A percentile compares a stretch with the other conserved stretches of the same genome.
These are phyloP conservation scores for Gynochthodes officinalis DNA, from an alignment of 257 asterid genomes.

Conservation along the genomic window DNA sequence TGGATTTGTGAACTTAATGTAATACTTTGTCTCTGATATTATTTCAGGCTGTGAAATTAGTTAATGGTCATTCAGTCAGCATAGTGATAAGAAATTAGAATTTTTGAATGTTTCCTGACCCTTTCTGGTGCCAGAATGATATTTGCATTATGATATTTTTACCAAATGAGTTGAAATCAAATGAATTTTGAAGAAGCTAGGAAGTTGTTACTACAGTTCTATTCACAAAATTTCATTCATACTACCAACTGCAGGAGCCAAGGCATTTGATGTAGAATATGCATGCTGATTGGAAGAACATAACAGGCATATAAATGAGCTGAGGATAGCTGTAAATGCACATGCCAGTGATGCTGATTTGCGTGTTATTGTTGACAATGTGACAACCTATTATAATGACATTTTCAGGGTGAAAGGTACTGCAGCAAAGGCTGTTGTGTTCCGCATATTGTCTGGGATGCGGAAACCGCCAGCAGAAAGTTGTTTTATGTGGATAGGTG, in stretches of 20 bases:
- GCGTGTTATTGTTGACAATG: slow-evolving; percentile 55
- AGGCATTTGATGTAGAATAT: slow-evolving; percentile 80
- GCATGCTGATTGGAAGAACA: slow-evolving; percentile 80
- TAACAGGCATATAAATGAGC: slow-evolving; percentile 60
- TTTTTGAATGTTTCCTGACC: neutral
- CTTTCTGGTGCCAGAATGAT: neutral
- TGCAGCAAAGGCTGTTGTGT: slow-evolving; percentile 79
- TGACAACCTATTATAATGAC: slow-evolving; percentile 55
- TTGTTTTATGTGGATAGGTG: slow-evolving; percentile 96
- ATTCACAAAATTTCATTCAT: neutral
- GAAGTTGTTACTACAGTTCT: no score
- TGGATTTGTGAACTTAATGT: neutral
- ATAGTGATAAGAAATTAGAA: neutral
- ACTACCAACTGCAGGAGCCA: slow-evolving; percentile 47
- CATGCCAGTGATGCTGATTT: slow-evolving; percentile 74
- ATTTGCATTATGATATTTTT: neutral
- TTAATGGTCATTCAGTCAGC: neutral
- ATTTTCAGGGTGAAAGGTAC: slow-evolving; percentile 73
- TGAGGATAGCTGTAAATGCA: slow-evolving; percentile 65
- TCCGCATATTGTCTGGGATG: slow-evolving; percentile 94
- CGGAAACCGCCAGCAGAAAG: slow-evolving; percentile 96
- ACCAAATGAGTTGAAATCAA: neutral
- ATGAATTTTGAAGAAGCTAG: neutral
- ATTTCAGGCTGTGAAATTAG: neutral
- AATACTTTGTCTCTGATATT: neutral